A percentile compares a stretch with the other conserved stretches of the same genome.
Evolutionary conservation across 768 basidiomycete species (phyloP).

Genomic region (Polyporus arcularius): DNA sequence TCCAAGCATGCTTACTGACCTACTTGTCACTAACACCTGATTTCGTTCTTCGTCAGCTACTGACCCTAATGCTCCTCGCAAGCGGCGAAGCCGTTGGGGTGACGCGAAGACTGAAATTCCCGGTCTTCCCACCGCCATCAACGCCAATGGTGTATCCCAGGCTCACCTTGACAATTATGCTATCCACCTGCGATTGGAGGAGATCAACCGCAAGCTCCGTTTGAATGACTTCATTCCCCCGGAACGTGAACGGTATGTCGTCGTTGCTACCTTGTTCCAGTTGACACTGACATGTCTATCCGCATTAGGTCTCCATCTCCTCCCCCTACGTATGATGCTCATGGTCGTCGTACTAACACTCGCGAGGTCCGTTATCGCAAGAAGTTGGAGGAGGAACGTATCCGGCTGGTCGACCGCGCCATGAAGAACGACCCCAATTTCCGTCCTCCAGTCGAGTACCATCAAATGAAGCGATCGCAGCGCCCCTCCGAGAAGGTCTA

Average conservation of each 20-base stretch:
- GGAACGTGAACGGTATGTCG: slow-evolving; percentile 82
- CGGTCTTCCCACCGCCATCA: slow-evolving; percentile 92
- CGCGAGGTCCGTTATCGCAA: slow-evolving; percentile 98
- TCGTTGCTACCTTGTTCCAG: neutral
- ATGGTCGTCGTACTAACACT: slow-evolving; percentile 97
- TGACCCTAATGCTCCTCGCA: slow-evolving; percentile 85
- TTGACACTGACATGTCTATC: neutral
- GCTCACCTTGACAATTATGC: slow-evolving; percentile 98
- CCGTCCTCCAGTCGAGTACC: slow-evolving; percentile 95
- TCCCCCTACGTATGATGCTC: slow-evolving; percentile 95
- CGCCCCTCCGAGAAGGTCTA: slow-evolving; percentile 98
- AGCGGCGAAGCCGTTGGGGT: slow-evolving; percentile 97
- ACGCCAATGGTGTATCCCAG: slow-evolving; percentile 90
- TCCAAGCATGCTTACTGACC: slow-evolving; percentile 34
- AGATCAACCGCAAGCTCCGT: slow-evolving; percentile 94
- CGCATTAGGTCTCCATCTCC: slow-evolving; percentile 84
- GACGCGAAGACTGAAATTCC: slow-evolving; percentile 90
- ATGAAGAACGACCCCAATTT: slow-evolving; percentile 99
- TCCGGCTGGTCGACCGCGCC: slow-evolving; percentile 90
- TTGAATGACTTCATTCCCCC: slow-evolving; percentile 95
- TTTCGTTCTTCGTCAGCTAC: slow-evolving; percentile 30
- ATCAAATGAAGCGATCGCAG: slow-evolving; percentile 90
- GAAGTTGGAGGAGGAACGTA: slow-evolving; percentile 90
- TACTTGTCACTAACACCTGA: slow-evolving; percentile 60
- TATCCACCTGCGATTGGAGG: slow-evolving; percentile 92